Evolutionary conservation across 2,329 filamentous ascomycete species (phyloP).

Genomic region (Calonectria pteridis): DNA sequence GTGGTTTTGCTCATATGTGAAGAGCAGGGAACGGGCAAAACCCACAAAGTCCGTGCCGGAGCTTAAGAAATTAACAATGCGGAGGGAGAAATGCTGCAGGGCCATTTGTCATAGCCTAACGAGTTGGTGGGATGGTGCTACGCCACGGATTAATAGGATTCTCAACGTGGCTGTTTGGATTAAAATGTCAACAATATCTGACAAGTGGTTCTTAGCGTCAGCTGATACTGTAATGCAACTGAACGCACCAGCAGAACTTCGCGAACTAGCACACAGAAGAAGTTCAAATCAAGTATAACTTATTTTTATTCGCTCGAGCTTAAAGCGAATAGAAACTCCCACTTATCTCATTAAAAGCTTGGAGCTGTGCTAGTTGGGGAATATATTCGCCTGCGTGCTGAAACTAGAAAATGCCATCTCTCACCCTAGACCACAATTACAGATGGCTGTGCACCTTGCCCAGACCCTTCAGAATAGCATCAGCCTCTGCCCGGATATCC

Average conservation of each 20-base stretch:
- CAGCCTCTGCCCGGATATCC: conserved; percentile 46
- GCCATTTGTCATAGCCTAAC: background rate
- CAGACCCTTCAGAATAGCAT: background rate
- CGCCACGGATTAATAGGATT: background rate
- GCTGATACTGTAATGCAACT: too few relatives aligned
- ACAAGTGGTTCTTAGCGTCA: background rate
- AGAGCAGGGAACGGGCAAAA: background rate
- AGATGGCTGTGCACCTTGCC: background rate
- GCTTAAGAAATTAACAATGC: background rate
- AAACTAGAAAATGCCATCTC: background rate
- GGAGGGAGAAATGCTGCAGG: background rate
- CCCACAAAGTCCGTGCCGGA: background rate
- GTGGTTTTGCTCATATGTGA: background rate
- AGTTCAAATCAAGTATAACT: background rate
- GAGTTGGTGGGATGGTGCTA: background rate
- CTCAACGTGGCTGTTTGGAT: background rate
- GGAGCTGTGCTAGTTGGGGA: background rate
- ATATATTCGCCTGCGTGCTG: background rate
- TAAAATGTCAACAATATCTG: background rate
- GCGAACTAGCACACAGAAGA: background rate
- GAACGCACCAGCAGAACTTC: too few relatives aligned
- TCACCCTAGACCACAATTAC: background rate
- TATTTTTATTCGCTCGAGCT: too few relatives aligned
- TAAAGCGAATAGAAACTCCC: background rate
- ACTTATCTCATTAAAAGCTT: background rate